Evolutionary conservation across 2,329 filamentous ascomycete genomes (phyloP), one percentile per base, ranked within the genome.

Genomic region (Lasiodiplodia theobromae): DNA sequence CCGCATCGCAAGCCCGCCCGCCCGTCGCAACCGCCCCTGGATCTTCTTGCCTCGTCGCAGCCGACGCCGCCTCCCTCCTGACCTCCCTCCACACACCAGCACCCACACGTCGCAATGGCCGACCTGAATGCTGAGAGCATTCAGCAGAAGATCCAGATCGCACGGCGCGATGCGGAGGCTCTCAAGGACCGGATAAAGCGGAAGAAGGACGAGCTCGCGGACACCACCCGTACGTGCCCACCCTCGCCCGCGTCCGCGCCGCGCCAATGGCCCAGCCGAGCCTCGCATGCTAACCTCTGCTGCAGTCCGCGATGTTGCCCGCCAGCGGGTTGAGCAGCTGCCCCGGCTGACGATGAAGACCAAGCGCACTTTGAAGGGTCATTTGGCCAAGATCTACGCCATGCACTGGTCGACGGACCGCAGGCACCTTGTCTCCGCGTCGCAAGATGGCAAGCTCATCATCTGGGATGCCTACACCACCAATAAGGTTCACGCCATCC

Each of bases 331-430:
- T 82, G 96, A 98, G 81, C 86, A 92, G 73, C 89, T 99, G 76
- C 94, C 95, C 72, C 92, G 92, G 82, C 96, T 96, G 82, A 88
- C 95, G 79, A 98, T 99, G 96, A 97, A 96, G 87, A 92, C 95
- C 72, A 96, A 97, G 86, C 92, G 94, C 77, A 97, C 94, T 63
- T 87, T 99, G 74, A 98, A 98, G 86, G 96, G 96, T 73, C 96
- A 99, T 87, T 85, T 99, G 74, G 96, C 96, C 76, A 99, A 99
- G 86, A 99, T 99, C 77, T 99, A 99, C 82, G 96, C 96, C 76
- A 99, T 99, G 96, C 96, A 99, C 86, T 99, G 96, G 96, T 98
- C 96, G 40, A 99, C 96, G 72, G 96, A 99, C 83, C 90, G 96
- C 78, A 91, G 96, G 82, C 96, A 98, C 83, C 89, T 98, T 70